phyloP scores from a whole-genome alignment of 371 early-diverging fungal genomes.

The Haplosporangium sp. region DNA sequence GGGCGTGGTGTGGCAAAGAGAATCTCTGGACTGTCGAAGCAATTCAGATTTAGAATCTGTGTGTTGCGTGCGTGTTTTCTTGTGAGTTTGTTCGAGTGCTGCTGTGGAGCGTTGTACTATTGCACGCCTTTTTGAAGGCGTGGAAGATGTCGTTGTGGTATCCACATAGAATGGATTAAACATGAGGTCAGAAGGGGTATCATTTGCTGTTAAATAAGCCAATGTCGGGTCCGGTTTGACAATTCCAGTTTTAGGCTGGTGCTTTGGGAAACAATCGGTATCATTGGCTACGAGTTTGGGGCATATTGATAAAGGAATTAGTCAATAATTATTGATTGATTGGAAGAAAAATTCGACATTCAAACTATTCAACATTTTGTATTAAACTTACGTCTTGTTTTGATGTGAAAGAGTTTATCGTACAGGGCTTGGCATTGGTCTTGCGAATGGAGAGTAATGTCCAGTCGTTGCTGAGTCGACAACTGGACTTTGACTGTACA shows the following conservation, averaged over 20 bases:
- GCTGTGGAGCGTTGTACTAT: slow-evolving; percentile 7
- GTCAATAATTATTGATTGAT: not conserved
- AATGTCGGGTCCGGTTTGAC: slow-evolving; percentile 25
- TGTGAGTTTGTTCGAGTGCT: slow-evolving; percentile 14
- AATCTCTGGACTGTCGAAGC: slow-evolving; percentile 12
- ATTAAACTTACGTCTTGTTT: slow-evolving; percentile 21
- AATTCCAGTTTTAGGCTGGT: slow-evolving; percentile 33
- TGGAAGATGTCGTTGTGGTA: not conserved
- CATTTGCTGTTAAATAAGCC: slow-evolving; percentile 38
- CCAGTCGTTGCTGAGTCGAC: slow-evolving; percentile 26
- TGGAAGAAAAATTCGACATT: too few relatives aligned
- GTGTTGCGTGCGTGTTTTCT: slow-evolving; percentile 19
- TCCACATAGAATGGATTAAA: slow-evolving; percentile 1
- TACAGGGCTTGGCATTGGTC: slow-evolving; percentile 19
- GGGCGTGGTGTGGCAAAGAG: slow-evolving; percentile 6
- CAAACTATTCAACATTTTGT: too few relatives aligned
- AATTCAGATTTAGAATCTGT: not conserved
- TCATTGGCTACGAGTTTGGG: slow-evolving; percentile 18
- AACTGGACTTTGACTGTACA: slow-evolving; percentile 28
- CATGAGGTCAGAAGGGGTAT: slow-evolving; percentile 11
- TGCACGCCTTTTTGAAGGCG: slow-evolving; percentile 9
- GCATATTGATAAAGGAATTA: not conserved
- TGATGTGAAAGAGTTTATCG: slow-evolving; percentile 18
- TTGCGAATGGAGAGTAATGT: slow-evolving; percentile 20
- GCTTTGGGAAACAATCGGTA: slow-evolving; percentile 20